A percentile compares a stretch with the other conserved stretches of the same genome.
These are phyloP conservation scores for Fusarium mangiferae DNA, from an alignment of 2,329 filamentous ascomycete species.

Conservation along the genomic window DNA sequence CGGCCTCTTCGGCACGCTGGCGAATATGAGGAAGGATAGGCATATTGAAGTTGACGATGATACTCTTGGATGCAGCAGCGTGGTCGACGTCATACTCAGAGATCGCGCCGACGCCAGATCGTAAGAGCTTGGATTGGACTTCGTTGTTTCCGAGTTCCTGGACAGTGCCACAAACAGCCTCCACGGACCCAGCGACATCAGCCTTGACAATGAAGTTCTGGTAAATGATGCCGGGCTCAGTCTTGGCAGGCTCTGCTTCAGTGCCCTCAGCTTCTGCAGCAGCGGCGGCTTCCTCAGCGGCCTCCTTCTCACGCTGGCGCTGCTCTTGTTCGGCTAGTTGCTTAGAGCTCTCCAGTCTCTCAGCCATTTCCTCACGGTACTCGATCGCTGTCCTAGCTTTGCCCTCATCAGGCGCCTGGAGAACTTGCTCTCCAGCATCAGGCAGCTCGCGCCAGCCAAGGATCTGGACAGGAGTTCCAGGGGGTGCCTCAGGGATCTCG, in stretches of 20 bases:
- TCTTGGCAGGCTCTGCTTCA: slow-evolving; percentile 52
- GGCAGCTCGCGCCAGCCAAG: slow-evolving; percentile 92
- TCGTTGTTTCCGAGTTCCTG: slow-evolving; percentile 85
- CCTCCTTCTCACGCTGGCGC: slow-evolving; percentile 66
- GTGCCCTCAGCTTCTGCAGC: slow-evolving; percentile 50
- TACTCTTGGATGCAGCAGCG: slow-evolving; percentile 78
- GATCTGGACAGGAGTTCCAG: slow-evolving; percentile 90
- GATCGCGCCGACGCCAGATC: slow-evolving; percentile 80
- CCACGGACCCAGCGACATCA: slow-evolving; percentile 92
- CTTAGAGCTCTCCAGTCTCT: slow-evolving; percentile 78
- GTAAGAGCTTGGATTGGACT: slow-evolving; percentile 79
- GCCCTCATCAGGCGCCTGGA: slow-evolving; percentile 83
- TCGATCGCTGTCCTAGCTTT: slow-evolving; percentile 81
- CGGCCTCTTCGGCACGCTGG: slow-evolving; percentile 73
- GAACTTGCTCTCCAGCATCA: slow-evolving; percentile 83
- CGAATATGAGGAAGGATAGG: slow-evolving; percentile 73
- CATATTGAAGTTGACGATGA: slow-evolving; percentile 89
- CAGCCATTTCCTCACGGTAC: slow-evolving; percentile 77
- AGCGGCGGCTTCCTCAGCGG: slow-evolving; percentile 50
- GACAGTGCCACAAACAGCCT: slow-evolving; percentile 85
- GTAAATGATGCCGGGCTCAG: slow-evolving; percentile 58
- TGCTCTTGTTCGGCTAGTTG: slow-evolving; percentile 81
- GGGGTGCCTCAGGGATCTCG: slow-evolving; percentile 77
- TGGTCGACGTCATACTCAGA: slow-evolving; percentile 90
- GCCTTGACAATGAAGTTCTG: slow-evolving; percentile 90